Percentiles rank a stretch among this genome's conserved stretches.
Evolutionary conservation across 805 yeast genomes (phyloP).

Genomic region (Candida ovalis): DNA sequence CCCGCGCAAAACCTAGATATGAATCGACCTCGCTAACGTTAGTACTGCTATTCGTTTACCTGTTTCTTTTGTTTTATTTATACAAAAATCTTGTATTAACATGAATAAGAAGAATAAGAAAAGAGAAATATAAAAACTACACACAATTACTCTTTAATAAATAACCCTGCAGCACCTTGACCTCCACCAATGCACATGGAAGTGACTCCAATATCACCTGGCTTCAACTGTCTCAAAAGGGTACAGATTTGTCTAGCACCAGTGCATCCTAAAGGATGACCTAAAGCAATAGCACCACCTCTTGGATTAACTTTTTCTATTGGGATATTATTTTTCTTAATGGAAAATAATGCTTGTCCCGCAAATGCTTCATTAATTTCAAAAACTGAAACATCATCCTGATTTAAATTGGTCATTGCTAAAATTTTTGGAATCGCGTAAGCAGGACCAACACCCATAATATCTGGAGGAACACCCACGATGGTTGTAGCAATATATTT

Average conservation of each 20-base stretch:
- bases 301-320: slow-evolving; percentile 73
- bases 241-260: slow-evolving; percentile 91
- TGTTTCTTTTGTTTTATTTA: too few relatives aligned
- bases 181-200: slow-evolving; percentile 99
- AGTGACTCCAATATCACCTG: slow-evolving; percentile 83
- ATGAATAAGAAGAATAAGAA: too few relatives aligned
- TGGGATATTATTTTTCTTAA: slow-evolving; percentile 64
- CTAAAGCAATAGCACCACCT: slow-evolving; percentile 96
- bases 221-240: slow-evolving; percentile 69
- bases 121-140: neutral
- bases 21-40: too few relatives aligned
- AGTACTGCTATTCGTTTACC: too few relatives aligned
- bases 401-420: slow-evolving; percentile 37
- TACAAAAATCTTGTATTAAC: too few relatives aligned
- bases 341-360: slow-evolving; percentile 82
- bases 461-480: slow-evolving; percentile 94
- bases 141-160: slow-evolving; percentile 62
- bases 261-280: slow-evolving; percentile 90
- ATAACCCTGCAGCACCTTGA: slow-evolving; percentile 94
- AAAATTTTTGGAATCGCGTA: slow-evolving; percentile 86
- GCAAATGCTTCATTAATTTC: slow-evolving; percentile 98
- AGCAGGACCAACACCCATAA: slow-evolving; percentile 98
- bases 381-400: slow-evolving; percentile 66
- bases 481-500: slow-evolving; percentile 75
- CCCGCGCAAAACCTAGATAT: too few relatives aligned